Conservation (phyloP, 2,329 filamentous ascomycete species). For the Xylaria sp. region DNA sequence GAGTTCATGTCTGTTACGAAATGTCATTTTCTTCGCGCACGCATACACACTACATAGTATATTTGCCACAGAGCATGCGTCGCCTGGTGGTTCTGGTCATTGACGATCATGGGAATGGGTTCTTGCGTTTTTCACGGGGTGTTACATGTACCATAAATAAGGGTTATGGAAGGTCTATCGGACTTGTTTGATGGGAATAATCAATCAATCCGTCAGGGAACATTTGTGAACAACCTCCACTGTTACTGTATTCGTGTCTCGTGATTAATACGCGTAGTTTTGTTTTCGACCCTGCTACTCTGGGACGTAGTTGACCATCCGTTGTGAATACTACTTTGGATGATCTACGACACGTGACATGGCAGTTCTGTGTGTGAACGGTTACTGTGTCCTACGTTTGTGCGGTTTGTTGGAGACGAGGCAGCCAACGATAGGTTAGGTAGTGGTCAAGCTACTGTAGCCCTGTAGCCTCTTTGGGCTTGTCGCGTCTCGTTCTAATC, state of each 20-base stretch:
- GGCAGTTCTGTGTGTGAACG: not conserved
- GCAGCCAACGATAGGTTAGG: not conserved
- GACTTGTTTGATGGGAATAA: constrained; percentile 48
- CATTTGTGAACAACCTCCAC: constrained; percentile 39
- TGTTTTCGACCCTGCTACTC: not conserved
- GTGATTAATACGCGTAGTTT: not conserved
- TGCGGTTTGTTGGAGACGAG: not conserved
- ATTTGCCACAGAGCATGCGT: constrained; percentile 44
- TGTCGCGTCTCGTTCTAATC: not conserved
- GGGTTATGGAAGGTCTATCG: constrained; percentile 45
- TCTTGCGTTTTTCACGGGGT: constrained; percentile 48
- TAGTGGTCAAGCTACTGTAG: not conserved
- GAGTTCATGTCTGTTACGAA: constrained; percentile 53
- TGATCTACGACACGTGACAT: not conserved
- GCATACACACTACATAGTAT: constrained; percentile 35
- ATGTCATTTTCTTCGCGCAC: constrained; percentile 49
- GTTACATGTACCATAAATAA: constrained; percentile 53
- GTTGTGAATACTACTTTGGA: not conserved
- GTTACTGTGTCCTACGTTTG: not conserved
- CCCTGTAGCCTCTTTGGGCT: not conserved
- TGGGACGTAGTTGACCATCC: no score
- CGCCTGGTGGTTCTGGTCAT: constrained; percentile 48
- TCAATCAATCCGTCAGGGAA: constrained; percentile 46
- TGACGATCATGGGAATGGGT: constrained; percentile 52
- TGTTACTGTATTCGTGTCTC: constrained; percentile 4